A percentile compares a stretch with the other conserved stretches of the same genome.
phyloP scores from a whole-genome alignment of 345 rosid species.

The Psidium guajava region DNA sequence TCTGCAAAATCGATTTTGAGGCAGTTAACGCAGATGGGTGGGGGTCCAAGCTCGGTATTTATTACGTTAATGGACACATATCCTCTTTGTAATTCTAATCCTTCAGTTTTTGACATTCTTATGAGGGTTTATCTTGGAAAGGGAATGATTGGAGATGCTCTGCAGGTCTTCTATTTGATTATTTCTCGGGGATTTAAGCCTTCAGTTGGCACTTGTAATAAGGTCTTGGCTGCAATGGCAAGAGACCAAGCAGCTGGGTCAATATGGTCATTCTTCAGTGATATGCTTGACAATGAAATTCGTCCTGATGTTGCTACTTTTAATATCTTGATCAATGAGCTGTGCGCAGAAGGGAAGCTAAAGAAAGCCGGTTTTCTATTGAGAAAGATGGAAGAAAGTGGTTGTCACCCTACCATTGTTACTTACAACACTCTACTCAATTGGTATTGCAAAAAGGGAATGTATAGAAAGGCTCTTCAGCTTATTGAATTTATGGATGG shows the following conservation, averaged over 20 bases:
- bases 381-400: slow-evolving; percentile 72
- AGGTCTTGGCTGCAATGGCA: slow-evolving; percentile 45
- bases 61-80: slow-evolving; percentile 58
- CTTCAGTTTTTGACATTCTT: slow-evolving; percentile 74
- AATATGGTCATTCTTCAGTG: slow-evolving; percentile 61
- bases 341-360: slow-evolving; percentile 60
- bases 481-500: slow-evolving; percentile 58
- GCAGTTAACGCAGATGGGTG: slow-evolving; percentile 34
- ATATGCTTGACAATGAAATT: slow-evolving; percentile 57
- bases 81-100: slow-evolving; percentile 77
- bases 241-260: slow-evolving; percentile 31
- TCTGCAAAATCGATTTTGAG: slow-evolving; percentile 49
- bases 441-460: slow-evolving; percentile 73
- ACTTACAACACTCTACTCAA: slow-evolving; percentile 71
- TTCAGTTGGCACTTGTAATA: slow-evolving; percentile 60
- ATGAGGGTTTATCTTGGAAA: slow-evolving; percentile 54
- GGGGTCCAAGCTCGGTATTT: slow-evolving; percentile 44
- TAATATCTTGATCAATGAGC: slow-evolving; percentile 63
- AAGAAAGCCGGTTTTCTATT: slow-evolving; percentile 55
- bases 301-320: slow-evolving; percentile 78
- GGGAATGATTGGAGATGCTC: slow-evolving; percentile 47
- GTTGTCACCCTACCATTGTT: slow-evolving; percentile 58
- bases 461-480: slow-evolving; percentile 48
- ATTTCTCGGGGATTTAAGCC: slow-evolving; percentile 55
- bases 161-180: slow-evolving; percentile 55